phyloP scores from a whole-genome alignment of 2,329 filamentous ascomycete species.

The Alternaria burnsii region DNA sequence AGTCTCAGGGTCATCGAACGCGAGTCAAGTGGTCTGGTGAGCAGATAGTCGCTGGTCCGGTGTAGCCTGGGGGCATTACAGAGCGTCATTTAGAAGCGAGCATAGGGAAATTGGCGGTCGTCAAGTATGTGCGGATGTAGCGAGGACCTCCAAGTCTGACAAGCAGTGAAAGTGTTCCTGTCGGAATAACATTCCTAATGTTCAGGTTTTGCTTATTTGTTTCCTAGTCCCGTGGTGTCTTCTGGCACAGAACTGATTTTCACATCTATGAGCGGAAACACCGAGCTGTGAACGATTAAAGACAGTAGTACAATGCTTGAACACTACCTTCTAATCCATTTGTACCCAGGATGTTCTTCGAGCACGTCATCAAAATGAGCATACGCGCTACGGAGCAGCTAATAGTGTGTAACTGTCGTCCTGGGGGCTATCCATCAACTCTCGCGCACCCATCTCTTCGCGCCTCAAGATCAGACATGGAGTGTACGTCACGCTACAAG shows the following conservation, averaged over 20 bases:
- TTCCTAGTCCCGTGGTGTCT: neutral
- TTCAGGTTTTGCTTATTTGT: neutral
- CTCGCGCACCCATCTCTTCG: neutral
- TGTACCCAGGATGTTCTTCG: neutral
- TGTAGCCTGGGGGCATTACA: too few species aligned
- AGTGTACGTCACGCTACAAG: neutral
- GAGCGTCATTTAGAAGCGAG: too few species aligned
- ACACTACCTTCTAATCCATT: neutral
- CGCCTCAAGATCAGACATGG: neutral
- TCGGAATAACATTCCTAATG: too few species aligned
- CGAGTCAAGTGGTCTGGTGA: too few species aligned
- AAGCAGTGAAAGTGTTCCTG: too few species aligned
- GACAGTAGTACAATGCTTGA: neutral
- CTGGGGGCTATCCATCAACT: neutral
- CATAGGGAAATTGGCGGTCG: too few species aligned
- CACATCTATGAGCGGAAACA: neutral
- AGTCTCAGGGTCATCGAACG: too few species aligned
- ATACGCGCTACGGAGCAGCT: neutral
- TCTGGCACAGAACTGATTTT: neutral
- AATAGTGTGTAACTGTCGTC: neutral
- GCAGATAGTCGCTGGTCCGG: too few species aligned
- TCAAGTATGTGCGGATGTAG: too few species aligned
- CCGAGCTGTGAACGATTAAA: neutral
- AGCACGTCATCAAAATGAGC: neutral
- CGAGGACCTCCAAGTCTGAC: too few species aligned